Evolutionary conservation across 2,329 filamentous ascomycete species (phyloP), one percentile per base, ranked within the genome.

Genomic region (Emydomyces testavorans): DNA sequence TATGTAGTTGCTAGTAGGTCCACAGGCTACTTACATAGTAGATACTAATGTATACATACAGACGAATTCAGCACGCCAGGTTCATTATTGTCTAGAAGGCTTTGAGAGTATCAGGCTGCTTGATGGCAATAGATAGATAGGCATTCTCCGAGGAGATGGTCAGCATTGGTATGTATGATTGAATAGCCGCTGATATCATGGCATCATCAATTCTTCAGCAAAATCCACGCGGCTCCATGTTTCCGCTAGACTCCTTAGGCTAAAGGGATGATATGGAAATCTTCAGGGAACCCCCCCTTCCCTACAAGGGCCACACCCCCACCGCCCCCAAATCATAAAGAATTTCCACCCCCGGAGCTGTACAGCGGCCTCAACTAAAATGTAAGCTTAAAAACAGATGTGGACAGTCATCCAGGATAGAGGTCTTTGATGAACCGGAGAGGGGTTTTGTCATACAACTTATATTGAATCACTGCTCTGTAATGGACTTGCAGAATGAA

Each of bases 331-430:
- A 4, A 7, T 13, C 29, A 13, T 3, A 37, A 21, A 18, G 18
- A 13, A 37, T 21, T 21, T 21, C 36, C 36, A 38, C 36, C 24
- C 8, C 36, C n/a, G n/a, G n/a, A 37, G 35, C 35, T 37, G 18
- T 37, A 6, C 16, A 21, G 35, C 35, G 18, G 18, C 18, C 8
- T 35, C n/a, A 20, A 6, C 35, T 37, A 37, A 28, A 37, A 37
- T 37, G 18, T 37, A 37, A 37, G 35, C 35, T 37, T 37, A 37
- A 37, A 35, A 37, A 23, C 23, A 37, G 35, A 37, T 37, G 35
- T 37, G 36, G 18, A 20, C 16, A 37, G n/a, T 4, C 11, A 37
- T 13, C 34, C 34, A 35, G 32, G 6, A 32, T 32, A 13, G 11
- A 13, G 13, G n/a, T n/a, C n/a, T n/a, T n/a, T n/a, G n/a, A n/a